phyloP scores from a whole-genome alignment of 2,329 filamentous ascomycete species.

The Fusarium sp. region DNA sequence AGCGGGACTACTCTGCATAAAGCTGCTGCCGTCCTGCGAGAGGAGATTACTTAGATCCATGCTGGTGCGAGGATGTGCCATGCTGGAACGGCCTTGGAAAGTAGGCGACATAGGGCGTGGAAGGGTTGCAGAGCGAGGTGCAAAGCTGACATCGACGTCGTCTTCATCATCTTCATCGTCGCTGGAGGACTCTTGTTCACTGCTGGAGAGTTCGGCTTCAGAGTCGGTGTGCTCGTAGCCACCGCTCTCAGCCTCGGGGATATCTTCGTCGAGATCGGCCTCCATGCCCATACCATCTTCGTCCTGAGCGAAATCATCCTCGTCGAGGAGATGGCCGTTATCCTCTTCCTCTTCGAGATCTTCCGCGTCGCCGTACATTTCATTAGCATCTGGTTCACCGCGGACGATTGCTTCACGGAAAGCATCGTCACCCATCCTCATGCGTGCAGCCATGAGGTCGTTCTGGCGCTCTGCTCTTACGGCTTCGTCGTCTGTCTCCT shows the following conservation, averaged over 20 bases:
- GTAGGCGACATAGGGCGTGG: conserved; percentile 54
- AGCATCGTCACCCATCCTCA: conserved; percentile 70
- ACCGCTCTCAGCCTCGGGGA: conserved; percentile 72
- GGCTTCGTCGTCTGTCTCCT: conserved; percentile 53
- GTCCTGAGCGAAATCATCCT: conserved; percentile 65
- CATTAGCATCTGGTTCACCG: conserved; percentile 60
- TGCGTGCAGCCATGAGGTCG: conserved; percentile 60
- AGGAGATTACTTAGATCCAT: conserved; percentile 68
- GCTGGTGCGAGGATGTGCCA: conserved; percentile 55
- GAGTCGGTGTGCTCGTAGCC: conserved; percentile 84
- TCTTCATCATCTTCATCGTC: conserved; percentile 49
- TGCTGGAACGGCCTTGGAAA: conserved; percentile 44
- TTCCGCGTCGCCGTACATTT: conserved; percentile 65
- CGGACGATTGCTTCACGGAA: conserved; percentile 68
- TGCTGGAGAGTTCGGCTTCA: conserved; percentile 70
- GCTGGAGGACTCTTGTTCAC: conserved; percentile 54
- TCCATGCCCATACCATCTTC: conserved; percentile 63
- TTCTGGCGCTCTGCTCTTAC: conserved; percentile 59
- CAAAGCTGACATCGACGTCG: conserved; percentile 52
- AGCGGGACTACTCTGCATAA: conserved; percentile 66
- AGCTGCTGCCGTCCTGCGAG: conserved; percentile 68
- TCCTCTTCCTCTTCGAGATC: conserved; percentile 67
- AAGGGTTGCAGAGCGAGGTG: conserved; percentile 50
- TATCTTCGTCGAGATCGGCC: conserved; percentile 76
- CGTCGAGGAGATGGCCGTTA: conserved; percentile 69